phyloP scores from a whole-genome alignment of 1,139 yeast genomes.

The Saccharomyces hybrid region DNA sequence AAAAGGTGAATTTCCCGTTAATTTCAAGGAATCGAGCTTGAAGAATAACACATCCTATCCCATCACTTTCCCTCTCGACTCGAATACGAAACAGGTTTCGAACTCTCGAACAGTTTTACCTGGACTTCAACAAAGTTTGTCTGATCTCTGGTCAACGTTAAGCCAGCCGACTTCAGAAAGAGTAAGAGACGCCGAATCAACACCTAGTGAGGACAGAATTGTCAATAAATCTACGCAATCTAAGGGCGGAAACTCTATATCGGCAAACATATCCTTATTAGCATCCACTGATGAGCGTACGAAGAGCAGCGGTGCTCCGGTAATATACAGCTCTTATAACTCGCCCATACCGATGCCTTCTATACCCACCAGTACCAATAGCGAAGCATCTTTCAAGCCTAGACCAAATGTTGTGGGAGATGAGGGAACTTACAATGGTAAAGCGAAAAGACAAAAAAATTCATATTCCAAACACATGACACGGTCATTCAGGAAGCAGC shows the following conservation, averaged over 20 bases:
- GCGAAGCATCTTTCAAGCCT: neutral
- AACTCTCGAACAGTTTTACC: slow-evolving; percentile 4
- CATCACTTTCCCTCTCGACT: neutral
- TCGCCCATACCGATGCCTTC: neutral
- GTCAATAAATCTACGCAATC: neutral
- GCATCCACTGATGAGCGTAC: neutral
- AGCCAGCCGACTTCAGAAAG: neutral
- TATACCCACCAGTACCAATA: neutral
- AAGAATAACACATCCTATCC: neutral
- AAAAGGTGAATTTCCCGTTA: neutral
- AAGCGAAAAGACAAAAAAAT: slow-evolving; percentile 27
- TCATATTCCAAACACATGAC: slow-evolving; percentile 13
- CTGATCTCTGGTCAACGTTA: slow-evolving; percentile 8
- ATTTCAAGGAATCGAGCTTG: neutral
- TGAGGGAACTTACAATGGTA: neutral
- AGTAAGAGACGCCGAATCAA: neutral
- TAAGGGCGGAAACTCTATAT: no score
- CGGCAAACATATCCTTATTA: neutral
- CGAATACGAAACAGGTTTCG: neutral
- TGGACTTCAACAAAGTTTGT: slow-evolving; percentile 7
- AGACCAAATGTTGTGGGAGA: neutral
- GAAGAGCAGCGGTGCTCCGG: neutral
- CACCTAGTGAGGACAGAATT: neutral
- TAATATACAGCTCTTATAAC: neutral
- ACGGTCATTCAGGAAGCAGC: slow-evolving; percentile 20